Evolutionary conservation across 768 basidiomycete species (phyloP), one percentile per base, ranked within the genome.

Genomic region (Collybia mongolica): DNA sequence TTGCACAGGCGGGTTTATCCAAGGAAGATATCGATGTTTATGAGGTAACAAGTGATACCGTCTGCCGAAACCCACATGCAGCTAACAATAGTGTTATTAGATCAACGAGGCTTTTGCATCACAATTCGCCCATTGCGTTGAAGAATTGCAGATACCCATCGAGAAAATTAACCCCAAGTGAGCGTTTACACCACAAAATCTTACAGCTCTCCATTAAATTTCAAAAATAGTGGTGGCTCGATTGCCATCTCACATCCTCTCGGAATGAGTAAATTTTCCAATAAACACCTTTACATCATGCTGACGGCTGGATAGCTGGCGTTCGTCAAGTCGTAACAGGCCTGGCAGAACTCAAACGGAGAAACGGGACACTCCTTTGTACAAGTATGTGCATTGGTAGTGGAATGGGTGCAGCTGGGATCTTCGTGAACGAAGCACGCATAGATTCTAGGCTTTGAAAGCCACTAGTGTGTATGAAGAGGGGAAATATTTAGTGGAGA

Each of bases 101-200:
- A 88, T 90, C 55, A 92, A 93, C 49, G 89, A 94, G 67, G 93
- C 93, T 0, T 96, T 95, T 53, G 93, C 92, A 0, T 93, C 90
- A 1, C 93, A 96, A 62, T 95, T 92, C 52, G 90, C 89, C n/a
- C 88, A 93, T 69, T 94, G 90, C 46, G 83, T 95, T 6, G 88
- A 95, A 60, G 74, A 91, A 60, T 77, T 95, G 20, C 72, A 76
- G 22, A 76, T 96, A 39, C 82, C 86, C 2, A 83, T 88, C 15
- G 79, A 83, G 58, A 93, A 86, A 66, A 86, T 94, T 59, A 97
- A 97, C 62, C 83, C 90, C 42, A 85, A 92, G 90, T 83, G 73
- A 68, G 79, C 72, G 5, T 23, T 44, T 52, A 20, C 57, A 56
- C 39, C 52, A 7, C 15, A 14, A n/a, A 14, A 43, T 35, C 18